These are phyloP conservation scores for Geotrichum cucujoidarum DNA, from an alignment of 1,139 yeast genomes.

Conservation along the genomic window DNA sequence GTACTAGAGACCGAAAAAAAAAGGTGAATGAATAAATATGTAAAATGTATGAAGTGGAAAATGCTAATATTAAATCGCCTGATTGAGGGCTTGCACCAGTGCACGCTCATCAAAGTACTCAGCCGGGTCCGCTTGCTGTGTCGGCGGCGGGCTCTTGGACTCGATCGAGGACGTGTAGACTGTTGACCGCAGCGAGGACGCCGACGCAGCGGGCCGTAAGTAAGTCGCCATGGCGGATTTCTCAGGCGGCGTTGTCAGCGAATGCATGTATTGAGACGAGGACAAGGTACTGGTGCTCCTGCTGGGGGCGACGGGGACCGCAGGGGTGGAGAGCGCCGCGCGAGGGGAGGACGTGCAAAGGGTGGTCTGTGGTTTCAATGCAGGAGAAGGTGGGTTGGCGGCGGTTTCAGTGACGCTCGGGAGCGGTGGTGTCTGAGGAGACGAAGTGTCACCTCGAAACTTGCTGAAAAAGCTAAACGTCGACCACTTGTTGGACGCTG, in stretches of 20 bases:
- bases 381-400: not conserved
- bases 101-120: not conserved
- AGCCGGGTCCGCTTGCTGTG: too few species aligned
- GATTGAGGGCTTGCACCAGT: conserved; percentile 6
- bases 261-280: conserved; percentile 2
- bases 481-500: conserved; percentile 2
- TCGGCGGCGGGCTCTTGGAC: too few species aligned
- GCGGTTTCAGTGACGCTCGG: not conserved
- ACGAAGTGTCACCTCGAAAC: not conserved
- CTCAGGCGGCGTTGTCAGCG: not conserved
- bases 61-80: not conserved
- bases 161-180: too few species aligned
- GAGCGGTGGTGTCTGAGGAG: not conserved
- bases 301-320: not conserved
- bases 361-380: not conserved
- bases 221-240: not conserved
- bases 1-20: not conserved
- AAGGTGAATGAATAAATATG: not conserved
- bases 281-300: not conserved
- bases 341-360: conserved; percentile 1
- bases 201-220: not conserved
- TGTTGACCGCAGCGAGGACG: too few species aligned
- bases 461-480: conserved; percentile 5
- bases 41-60: not conserved
- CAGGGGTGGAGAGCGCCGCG: conserved; percentile 4